These are phyloP conservation scores for Saraca asoca DNA, from an alignment of 331 rosid genomes.

Conservation along the genomic window DNA sequence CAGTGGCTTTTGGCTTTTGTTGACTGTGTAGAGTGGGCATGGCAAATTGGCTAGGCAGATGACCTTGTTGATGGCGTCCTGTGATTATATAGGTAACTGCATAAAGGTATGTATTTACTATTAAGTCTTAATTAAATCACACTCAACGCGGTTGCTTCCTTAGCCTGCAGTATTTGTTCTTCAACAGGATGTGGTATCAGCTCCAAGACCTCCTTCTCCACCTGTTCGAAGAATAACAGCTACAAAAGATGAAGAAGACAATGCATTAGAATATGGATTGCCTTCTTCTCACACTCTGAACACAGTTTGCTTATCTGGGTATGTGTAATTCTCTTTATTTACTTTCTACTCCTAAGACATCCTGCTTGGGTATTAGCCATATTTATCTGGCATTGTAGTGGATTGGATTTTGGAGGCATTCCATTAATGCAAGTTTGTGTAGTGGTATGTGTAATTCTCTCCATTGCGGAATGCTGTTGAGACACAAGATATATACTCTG, in stretches of 20 bases:
- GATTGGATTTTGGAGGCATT: constrained; percentile 21
- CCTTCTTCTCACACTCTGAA: constrained; percentile 98
- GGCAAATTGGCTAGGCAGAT: constrained; percentile 96
- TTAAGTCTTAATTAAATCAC: not conserved
- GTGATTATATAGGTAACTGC: constrained; percentile 85
- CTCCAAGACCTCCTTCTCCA: constrained; percentile 92
- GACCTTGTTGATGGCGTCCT: constrained; percentile 92
- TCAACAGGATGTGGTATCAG: constrained; percentile 82
- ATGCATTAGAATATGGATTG: constrained; percentile 91
- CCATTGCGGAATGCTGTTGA: constrained; percentile 3
- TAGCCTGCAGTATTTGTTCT: not conserved
- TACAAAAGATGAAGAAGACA: constrained; percentile 91
- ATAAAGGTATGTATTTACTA: constrained; percentile 56
- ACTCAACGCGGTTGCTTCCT: no score
- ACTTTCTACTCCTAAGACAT: constrained; percentile 9
- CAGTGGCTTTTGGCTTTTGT: constrained; percentile 26
- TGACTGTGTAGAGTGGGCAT: constrained; percentile 78
- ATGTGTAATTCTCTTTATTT: constrained; percentile 33
- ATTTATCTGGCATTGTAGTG: not conserved
- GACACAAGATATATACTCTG: constrained; percentile 22
- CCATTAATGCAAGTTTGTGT: constrained; percentile 5
- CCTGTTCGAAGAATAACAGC: constrained; percentile 84
- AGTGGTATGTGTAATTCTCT: constrained; percentile 5
- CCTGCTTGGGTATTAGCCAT: constrained; percentile 11
- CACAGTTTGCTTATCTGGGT: constrained; percentile 97